Percentiles rank a stretch among this genome's conserved stretches.
These are phyloP conservation scores for Arctium minus DNA, from an alignment of 129 eudicot species.

Conservation along the genomic window DNA sequence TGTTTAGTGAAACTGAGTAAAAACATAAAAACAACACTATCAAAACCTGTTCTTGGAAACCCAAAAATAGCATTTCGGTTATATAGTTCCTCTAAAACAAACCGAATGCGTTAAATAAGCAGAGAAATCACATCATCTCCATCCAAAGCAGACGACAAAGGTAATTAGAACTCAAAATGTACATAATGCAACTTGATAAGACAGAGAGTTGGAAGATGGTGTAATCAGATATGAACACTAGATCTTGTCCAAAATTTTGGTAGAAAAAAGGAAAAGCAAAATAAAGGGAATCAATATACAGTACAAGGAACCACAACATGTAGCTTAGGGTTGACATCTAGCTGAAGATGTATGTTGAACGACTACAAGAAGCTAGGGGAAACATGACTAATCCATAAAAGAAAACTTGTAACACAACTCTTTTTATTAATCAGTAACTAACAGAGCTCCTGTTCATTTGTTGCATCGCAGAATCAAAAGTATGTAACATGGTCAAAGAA, in stretches of 20 bases:
- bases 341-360: background rate
- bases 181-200: background rate
- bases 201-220: background rate
- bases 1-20: slow-evolving; percentile 83
- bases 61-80: background rate
- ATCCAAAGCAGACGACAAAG: background rate
- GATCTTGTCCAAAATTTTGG: background rate
- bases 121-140: background rate
- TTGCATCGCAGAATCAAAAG: background rate
- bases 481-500: background rate
- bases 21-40: background rate
- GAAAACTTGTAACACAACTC: background rate
- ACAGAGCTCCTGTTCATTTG: background rate
- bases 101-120: background rate
- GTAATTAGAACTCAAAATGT: background rate
- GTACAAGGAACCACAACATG: background rate
- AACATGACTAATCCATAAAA: background rate
- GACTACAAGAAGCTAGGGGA: background rate
- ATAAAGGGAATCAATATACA: background rate
- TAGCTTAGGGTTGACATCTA: background rate
- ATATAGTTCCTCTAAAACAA: background rate
- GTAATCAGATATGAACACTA: background rate
- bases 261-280: background rate
- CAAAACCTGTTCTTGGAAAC: slow-evolving; percentile 11
- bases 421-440: background rate